phyloP scores from a whole-genome alignment of 192 early-diverging fungal genomes.

The Lunasporangiospora selenospora region DNA sequence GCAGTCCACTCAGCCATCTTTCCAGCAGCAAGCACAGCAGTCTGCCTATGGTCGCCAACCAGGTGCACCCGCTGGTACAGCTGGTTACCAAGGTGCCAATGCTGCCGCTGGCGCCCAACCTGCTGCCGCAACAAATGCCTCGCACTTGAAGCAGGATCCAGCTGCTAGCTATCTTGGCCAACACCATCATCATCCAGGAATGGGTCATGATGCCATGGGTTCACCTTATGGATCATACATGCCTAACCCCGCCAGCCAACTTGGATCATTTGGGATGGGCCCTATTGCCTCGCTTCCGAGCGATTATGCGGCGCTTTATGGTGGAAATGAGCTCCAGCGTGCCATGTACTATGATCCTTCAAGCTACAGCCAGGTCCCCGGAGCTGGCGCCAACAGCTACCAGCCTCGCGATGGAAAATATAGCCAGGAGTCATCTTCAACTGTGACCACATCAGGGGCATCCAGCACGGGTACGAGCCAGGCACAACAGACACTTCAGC shows the following conservation, averaged over 20 bases:
- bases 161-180: constrained; percentile 60
- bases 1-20: too few species aligned
- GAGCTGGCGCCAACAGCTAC: constrained; percentile 52
- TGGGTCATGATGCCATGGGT: constrained; percentile 41
- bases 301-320: constrained; percentile 58
- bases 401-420: constrained; percentile 53
- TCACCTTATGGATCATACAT: constrained; percentile 50
- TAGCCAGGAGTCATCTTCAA: constrained; percentile 21
- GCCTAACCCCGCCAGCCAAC: constrained; percentile 34
- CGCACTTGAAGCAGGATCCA: too few species aligned
- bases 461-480: constrained; percentile 27
- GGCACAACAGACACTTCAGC: constrained; percentile 31
- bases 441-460: constrained; percentile 10
- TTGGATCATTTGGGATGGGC: constrained; percentile 52
- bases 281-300: constrained; percentile 51
- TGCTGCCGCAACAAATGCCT: too few species aligned
- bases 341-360: constrained; percentile 59
- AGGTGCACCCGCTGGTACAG: too few species aligned
- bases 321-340: constrained; percentile 61
- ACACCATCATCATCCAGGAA: constrained; percentile 29
- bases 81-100: too few species aligned
- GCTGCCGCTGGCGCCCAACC: too few species aligned
- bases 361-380: constrained; percentile 60
- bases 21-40: too few species aligned
- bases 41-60: too few species aligned